A percentile compares a stretch with the other conserved stretches of the same genome.
Conservation (phyloP, 352 stramenopile genomes). For the Thraustotheca clavata region DNA sequence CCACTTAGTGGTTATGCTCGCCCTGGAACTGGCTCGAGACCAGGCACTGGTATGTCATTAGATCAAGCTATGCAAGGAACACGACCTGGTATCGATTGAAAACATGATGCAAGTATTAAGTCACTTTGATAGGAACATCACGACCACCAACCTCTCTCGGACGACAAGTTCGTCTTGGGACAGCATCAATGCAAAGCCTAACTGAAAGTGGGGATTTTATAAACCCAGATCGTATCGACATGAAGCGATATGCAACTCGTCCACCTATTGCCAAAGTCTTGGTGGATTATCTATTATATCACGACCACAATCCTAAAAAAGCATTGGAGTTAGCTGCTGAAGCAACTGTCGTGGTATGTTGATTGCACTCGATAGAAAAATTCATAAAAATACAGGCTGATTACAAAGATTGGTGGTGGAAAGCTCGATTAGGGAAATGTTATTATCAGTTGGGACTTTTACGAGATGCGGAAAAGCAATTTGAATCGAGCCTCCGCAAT, state of each 20-base stretch:
- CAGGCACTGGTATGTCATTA: conserved; percentile 60
- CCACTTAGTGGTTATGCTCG: conserved; percentile 84
- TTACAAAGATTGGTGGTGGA: conserved; percentile 95
- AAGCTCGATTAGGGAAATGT: conserved; percentile 88
- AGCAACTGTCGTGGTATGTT: conserved; percentile 58
- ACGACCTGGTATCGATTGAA: conserved; percentile 28
- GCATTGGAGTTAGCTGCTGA: conserved; percentile 88
- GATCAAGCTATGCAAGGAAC: conserved; percentile 67
- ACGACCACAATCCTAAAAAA: conserved; percentile 89
- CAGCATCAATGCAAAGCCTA: conserved; percentile 75
- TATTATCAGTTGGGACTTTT: conserved; percentile 92
- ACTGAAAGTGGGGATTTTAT: conserved; percentile 75
- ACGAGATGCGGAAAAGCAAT: conserved; percentile 90
- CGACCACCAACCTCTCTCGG: conserved; percentile 84
- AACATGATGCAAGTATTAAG: background rate
- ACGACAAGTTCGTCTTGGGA: conserved; percentile 85
- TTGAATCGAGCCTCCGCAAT: conserved; percentile 79
- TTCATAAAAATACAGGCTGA: conserved; percentile 30
- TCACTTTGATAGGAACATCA: conserved; percentile 64
- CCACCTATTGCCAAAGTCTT: conserved; percentile 83
- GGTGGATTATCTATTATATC: conserved; percentile 88
- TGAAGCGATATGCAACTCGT: conserved; percentile 83
- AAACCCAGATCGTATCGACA: conserved; percentile 83
- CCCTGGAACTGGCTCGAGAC: conserved; percentile 62
- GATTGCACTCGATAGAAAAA: too few species aligned